Evolutionary conservation across 495 filamentous ascomycete species (phyloP), one percentile per base, ranked within the genome.

Genomic region (Copromyces sp.): DNA sequence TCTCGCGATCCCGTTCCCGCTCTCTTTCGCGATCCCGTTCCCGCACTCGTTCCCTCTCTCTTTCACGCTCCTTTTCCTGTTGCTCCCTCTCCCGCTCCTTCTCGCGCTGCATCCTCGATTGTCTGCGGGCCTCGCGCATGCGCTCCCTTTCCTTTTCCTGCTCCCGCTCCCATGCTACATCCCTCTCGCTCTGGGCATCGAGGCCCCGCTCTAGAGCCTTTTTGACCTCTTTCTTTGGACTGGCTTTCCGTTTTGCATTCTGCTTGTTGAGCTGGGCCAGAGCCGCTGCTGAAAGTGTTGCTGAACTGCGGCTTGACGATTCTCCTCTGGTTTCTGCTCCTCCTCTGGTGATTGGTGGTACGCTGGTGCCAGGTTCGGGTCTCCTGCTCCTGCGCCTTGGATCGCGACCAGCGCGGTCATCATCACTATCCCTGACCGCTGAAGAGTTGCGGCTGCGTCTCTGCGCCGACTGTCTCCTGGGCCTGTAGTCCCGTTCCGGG

Each of bases 231-330:
- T 39, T 68, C 70, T 68, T 68, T 39, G 70, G 32, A 1, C 44
- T 68, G 37, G 45, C 70, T 68, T 70, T 77, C 76, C 73, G 17
- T 45, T 69, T 72, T 45, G 86, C 82, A 75, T 90, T 89, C 39
- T 86, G 80, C n/a, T 85, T 81, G 73, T 91, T 85, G 45, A 92
- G 77, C 75, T 86, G 85, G 17, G 90, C 90, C 72, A 93, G 78
- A 9, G 90, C 86, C 71, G 89, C 87, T 12, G 86, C 85, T 40
- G 87, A 89, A 39, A 89, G 77, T 6, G 77, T 74, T 65, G 80
- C 12, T 35, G 53, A 61, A 61, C 53, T 61, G 53, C 53, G 12
- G 14, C 35, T 61, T 32, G 53, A 72, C 74, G 38, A 72, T 71
- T 35, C 68, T 72, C 69, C 68, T 76, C 75, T 4, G 78, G 70